Conservation (phyloP, 1,139 yeast genomes). For the Torulaspora pretoriensis region DNA sequence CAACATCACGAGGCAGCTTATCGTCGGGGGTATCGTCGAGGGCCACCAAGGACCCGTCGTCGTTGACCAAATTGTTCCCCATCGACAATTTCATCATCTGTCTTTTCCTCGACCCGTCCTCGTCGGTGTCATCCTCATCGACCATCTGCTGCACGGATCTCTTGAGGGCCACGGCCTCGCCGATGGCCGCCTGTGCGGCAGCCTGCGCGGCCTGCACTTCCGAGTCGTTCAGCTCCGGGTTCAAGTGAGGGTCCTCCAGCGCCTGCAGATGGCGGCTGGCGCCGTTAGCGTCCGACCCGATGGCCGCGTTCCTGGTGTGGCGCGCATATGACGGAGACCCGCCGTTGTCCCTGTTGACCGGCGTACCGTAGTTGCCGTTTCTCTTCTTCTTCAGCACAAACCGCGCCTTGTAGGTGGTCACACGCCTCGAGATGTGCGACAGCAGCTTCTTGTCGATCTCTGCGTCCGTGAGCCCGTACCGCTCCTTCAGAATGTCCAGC, state of each 20-base stretch:
- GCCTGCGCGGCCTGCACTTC: constrained; percentile 31
- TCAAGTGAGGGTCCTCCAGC: constrained; percentile 8
- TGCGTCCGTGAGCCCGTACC: constrained; percentile 32
- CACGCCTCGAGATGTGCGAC: constrained; percentile 36
- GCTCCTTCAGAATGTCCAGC: constrained; percentile 30
- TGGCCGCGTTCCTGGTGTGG: constrained; percentile 7
- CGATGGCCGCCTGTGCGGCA: constrained; percentile 34
- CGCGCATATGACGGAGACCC: constrained; percentile 6
- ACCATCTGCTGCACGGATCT: constrained; percentile 16
- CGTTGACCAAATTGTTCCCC: constrained; percentile 13
- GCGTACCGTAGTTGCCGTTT: constrained; percentile 26
- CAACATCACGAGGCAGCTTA: constrained; percentile 36
- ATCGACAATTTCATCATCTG: constrained; percentile 17
- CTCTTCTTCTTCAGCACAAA: constrained; percentile 35
- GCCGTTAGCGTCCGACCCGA: constrained; percentile 4
- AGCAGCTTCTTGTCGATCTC: constrained; percentile 33
- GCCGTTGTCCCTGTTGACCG: constrained; percentile 8
- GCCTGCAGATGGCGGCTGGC: constrained; percentile 4
- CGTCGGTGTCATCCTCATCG: constrained; percentile 16
- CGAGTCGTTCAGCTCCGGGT: constrained; percentile 13
- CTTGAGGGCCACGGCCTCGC: constrained; percentile 22
- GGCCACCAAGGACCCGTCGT: constrained; percentile 22
- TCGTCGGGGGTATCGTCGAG: constrained; percentile 33
- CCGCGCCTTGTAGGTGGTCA: constrained; percentile 37
- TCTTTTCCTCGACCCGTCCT: constrained; percentile 18